Evolutionary conservation across 441 rosid species (phyloP), one percentile per base, ranked within the genome.

Genomic region (Croton laevigatus): DNA sequence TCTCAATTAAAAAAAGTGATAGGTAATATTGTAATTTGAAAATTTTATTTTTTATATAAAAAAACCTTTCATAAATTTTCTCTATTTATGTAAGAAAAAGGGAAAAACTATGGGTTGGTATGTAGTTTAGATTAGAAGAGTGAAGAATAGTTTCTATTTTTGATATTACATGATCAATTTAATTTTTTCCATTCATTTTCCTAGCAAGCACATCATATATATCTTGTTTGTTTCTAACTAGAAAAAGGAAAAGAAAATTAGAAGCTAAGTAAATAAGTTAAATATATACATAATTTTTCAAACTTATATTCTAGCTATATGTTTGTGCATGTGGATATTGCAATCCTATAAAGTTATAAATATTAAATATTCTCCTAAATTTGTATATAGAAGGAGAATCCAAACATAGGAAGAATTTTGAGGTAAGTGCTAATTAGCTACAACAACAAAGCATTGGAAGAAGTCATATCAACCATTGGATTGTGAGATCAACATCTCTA

Each of bases 401-500:
- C 20, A 27, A 27, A 44, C 36, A 23, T 19, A 42, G n/a, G 54
- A 36, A 59, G 16, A 13, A 36, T 10, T 5, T 5, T 40, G 6
- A 42, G 4, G 45, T 34, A 6, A 45, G 65, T 64, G 54, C 37
- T 59, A 20, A n/a, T 53, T 20, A 22, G 64, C 32, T 19, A 68
- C 57, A 69, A 11, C 59, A 64, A 38, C 42, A 62, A 62, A 59
- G 65, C 32, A 58, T 51, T 22, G 13, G 59, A 68, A 37, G 5
- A 27, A 75, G 52, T 49, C 34, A 77, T 75, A 66, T 59, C 60
- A 66, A 34, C 77, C 75, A 23, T 62, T 45, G 58, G 79, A 81
- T 75, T 32, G 6, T 23, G 71, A 57, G 17, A 66, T 68, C 62
- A 17, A 40, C 55, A 71, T 32, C 59, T n/a, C 55, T 19, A 40